Evolutionary conservation across 805 yeast species (phyloP).

Genomic region (Pichia paraexigua): DNA sequence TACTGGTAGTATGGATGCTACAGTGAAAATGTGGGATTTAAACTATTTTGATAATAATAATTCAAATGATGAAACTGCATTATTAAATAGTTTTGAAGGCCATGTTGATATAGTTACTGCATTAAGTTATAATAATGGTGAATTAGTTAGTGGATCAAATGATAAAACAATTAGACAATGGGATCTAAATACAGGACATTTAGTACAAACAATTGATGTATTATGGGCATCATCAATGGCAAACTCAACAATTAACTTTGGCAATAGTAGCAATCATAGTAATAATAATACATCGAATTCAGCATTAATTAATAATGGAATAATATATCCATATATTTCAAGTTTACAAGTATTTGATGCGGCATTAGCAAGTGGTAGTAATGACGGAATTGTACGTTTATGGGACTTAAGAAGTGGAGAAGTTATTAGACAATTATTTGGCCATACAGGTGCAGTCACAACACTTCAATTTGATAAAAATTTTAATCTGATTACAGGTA

Average conservation of each 20-base stretch:
- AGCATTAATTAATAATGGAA: constrained; percentile 6
- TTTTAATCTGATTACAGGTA: constrained; percentile 54
- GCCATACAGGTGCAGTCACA: constrained; percentile 66
- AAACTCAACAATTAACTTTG: constrained; percentile 11
- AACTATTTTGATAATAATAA: constrained; percentile 13
- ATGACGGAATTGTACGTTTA: constrained; percentile 64
- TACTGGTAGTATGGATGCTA: constrained; percentile 58
- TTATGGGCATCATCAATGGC: constrained; percentile 45
- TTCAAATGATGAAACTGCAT: constrained; percentile 18
- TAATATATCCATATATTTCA: constrained; percentile 42
- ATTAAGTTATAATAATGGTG: constrained; percentile 42
- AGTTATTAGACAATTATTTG: constrained; percentile 50
- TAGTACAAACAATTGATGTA: constrained; percentile 64
- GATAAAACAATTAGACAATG: constrained; percentile 70
- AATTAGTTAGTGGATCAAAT: constrained; percentile 60
- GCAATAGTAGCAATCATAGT: constrained; percentile 3
- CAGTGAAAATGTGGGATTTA: constrained; percentile 54
- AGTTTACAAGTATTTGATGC: constrained; percentile 68
- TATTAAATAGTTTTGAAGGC: constrained; percentile 47
- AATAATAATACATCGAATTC: background rate
- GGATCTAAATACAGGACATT: constrained; percentile 60
- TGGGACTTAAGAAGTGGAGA: constrained; percentile 74
- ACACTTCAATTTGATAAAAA: constrained; percentile 57
- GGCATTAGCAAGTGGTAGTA: constrained; percentile 72
- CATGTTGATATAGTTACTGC: constrained; percentile 65